Evolutionary conservation across 306 rosid genomes (phyloP).

Genomic region (Clitoria ternatea): DNA sequence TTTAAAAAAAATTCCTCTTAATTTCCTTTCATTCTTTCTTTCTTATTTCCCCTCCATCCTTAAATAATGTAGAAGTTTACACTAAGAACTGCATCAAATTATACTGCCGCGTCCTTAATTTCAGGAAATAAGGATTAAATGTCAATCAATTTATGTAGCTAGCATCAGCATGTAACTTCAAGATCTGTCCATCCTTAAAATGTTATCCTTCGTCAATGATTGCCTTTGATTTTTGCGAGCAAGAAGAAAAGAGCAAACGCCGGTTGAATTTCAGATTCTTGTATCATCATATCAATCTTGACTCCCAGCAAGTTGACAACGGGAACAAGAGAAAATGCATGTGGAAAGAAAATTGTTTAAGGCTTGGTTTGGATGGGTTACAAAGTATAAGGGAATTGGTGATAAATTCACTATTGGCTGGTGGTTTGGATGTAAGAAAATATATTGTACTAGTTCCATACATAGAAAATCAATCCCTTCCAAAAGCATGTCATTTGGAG

Average conservation of each 20-base stretch:
- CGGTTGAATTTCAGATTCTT: background rate
- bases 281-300: background rate
- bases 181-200: background rate
- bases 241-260: background rate
- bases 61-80: no score
- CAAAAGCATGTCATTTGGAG: no score
- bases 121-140: background rate
- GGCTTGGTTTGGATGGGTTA: no score
- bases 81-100: background rate
- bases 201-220: background rate
- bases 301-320: background rate
- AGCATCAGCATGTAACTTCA: background rate
- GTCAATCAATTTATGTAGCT: background rate
- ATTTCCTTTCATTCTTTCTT: no score
- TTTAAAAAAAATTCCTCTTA: no score
- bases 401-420: no score
- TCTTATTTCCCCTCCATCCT: no score
- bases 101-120: background rate
- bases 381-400: no score
- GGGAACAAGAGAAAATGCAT: background rate
- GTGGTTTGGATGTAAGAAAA: no score
- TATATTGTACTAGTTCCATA: no score
- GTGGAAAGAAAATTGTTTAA: no score
- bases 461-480: no score
- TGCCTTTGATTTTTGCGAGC: background rate